Evolutionary conservation across 2,329 filamentous ascomycete species (phyloP), one percentile per base, ranked within the genome.

Genomic region (Alternaria atra): DNA sequence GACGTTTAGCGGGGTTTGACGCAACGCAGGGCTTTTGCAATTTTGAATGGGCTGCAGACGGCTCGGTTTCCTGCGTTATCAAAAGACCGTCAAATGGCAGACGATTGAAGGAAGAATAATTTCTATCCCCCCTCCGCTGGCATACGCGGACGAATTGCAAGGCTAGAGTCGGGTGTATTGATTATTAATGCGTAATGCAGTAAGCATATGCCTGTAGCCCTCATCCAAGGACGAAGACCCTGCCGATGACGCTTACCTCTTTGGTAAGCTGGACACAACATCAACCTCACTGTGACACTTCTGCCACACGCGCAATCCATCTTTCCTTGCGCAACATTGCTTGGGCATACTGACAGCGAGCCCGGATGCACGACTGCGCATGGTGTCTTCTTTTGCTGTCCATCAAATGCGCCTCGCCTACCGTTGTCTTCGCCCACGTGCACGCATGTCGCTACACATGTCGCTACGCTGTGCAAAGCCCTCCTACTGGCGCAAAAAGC

Each of bases 1-100:
- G 70, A 67, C 58, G 63, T 52, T 69, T 73, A 70, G 73, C 67
- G 73, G 74, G 73, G 67, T 55, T 64, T 61, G 29, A 58, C 46
- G 55, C 51, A 52, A 69, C 63, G 64, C 63, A 66, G 60, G 65
- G 60, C 62, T 55, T 40, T 47, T 55, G 64, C 61, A 60, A 35
- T 60, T 65, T 55, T 56, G 40, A 42, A 48, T 23, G 39, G 25
- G 63, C 56, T 63, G 63, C 63, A 60, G 63, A 54, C 50, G 48
- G 56, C 56, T 58, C 42, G 46, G 47, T 48, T 62, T 50, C 55
- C 43, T 53, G 25, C 12, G 55, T 39, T 30, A 25, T 51, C 52
- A 20, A 20, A 42, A 27, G 44, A 57, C 47, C 44, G 59, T 42
- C 59, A 56, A 40, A 44, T 37, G 52, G 40, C 51, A 29, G 32